Conservation (phyloP, 305 asterid species). For the Rubia peregrina region DNA sequence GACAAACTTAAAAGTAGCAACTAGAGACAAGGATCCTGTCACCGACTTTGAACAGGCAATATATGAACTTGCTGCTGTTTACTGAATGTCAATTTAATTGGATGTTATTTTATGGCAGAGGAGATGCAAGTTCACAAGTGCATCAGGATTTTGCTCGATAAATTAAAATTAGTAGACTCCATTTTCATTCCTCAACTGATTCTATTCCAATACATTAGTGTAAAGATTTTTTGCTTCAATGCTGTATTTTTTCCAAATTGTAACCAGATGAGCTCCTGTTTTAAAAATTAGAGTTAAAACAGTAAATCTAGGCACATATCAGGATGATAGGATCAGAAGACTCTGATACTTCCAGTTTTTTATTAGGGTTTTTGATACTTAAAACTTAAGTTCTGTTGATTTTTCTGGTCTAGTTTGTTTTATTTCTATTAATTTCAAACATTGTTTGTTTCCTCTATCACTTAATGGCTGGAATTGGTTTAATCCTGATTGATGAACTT, state of each 20-base stretch:
- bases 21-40: conserved; percentile 26
- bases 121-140: neutral
- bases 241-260: neutral
- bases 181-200: neutral
- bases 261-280: neutral
- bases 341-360: neutral
- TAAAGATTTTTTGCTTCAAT: neutral
- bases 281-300: neutral
- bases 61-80: conserved; percentile 14
- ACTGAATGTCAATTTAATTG: neutral
- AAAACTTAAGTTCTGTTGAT: neutral
- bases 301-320: neutral
- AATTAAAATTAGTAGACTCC: neutral
- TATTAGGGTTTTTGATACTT: neutral
- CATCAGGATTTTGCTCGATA: neutral
- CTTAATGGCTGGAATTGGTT: neutral
- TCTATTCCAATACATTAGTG: neutral
- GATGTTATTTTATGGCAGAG: neutral
- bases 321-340: neutral
- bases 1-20: conserved; percentile 37
- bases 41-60: conserved; percentile 66
- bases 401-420: neutral
- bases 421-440: neutral
- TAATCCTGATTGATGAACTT: conserved; percentile 25
- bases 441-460: neutral